Evolutionary conservation across 805 yeast genomes (phyloP).

Genomic region (Groenewaldozyma tartarivorans): DNA sequence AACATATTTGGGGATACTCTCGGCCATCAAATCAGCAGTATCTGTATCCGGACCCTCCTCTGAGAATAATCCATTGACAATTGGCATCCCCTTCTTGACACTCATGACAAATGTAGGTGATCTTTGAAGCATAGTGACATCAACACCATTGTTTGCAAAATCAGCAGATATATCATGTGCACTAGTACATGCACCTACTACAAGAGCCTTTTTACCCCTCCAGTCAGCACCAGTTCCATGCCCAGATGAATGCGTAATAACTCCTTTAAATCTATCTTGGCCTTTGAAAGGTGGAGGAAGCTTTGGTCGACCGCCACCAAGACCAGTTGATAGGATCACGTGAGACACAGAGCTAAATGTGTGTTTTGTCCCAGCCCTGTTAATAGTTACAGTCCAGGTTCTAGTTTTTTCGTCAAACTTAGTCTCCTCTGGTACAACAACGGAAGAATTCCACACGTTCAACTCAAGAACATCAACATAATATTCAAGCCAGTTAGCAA

Average conservation of each 20-base stretch:
- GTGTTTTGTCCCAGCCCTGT: constrained; percentile 17
- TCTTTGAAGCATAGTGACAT: constrained; percentile 37
- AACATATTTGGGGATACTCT: constrained; percentile 30
- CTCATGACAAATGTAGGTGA: constrained; percentile 37
- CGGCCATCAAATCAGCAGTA: constrained; percentile 32
- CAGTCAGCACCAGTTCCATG: constrained; percentile 34
- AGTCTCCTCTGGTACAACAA: constrained; percentile 24
- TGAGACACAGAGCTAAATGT: constrained; percentile 24
- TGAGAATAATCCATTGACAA: constrained; percentile 25
- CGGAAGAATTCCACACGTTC: constrained; percentile 29
- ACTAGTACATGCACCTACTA: constrained; percentile 38
- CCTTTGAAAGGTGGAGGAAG: constrained; percentile 31
- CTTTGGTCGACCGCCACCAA: constrained; percentile 37
- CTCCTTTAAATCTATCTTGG: constrained; percentile 31
- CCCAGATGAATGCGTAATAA: constrained; percentile 34
- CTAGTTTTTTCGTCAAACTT: constrained; percentile 8
- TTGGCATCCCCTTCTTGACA: constrained; percentile 27
- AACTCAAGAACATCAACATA: constrained; percentile 35
- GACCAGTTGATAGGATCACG: constrained; percentile 37
- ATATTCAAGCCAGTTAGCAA: constrained; percentile 35
- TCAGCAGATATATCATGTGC: constrained; percentile 40
- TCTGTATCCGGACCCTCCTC: constrained; percentile 32
- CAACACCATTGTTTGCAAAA: constrained; percentile 36
- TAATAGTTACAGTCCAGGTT: constrained; percentile 29
- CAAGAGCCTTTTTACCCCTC: constrained; percentile 35